Percentiles rank a stretch among this genome's conserved stretches.
phyloP scores from a whole-genome alignment of 2,329 filamentous ascomycete species.

The Curvularia spicifera region DNA sequence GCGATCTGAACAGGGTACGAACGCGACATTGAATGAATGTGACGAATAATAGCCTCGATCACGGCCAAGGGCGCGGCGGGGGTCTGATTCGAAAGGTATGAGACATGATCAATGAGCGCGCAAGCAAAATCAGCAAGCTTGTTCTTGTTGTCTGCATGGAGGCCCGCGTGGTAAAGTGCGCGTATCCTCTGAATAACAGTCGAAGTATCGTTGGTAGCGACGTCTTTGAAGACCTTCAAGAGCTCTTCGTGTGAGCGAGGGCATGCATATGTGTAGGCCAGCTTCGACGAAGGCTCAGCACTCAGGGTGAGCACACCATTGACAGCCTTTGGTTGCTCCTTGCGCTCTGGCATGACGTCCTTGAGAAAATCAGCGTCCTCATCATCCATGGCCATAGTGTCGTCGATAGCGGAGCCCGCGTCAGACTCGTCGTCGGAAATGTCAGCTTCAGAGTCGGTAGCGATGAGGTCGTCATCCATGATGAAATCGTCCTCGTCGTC shows the following conservation, averaged over 20 bases:
- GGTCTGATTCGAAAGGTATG: constrained; percentile 61
- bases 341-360: constrained; percentile 49
- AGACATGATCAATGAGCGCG: constrained; percentile 70
- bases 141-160: constrained; percentile 83
- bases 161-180: constrained; percentile 87
- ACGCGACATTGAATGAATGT: constrained; percentile 91
- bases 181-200: constrained; percentile 87
- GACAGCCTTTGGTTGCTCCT: constrained; percentile 42
- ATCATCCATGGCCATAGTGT: constrained; percentile 52
- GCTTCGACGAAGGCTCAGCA: constrained; percentile 54
- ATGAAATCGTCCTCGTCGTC: constrained; percentile 96
- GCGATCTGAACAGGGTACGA: constrained; percentile 80
- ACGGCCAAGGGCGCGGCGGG: constrained; percentile 67
- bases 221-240: constrained; percentile 65
- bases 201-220: constrained; percentile 71
- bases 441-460: constrained; percentile 71
- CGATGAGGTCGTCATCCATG: constrained; percentile 86
- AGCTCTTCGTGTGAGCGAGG: constrained; percentile 80
- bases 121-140: constrained; percentile 74
- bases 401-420: constrained; percentile 42
- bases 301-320: constrained; percentile 50
- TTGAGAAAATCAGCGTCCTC: constrained; percentile 58
- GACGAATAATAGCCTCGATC: constrained; percentile 81
- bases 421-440: constrained; percentile 41
- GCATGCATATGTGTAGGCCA: constrained; percentile 87